Conservation (phyloP, 441 rosid species). For the Hura crepitans region DNA sequence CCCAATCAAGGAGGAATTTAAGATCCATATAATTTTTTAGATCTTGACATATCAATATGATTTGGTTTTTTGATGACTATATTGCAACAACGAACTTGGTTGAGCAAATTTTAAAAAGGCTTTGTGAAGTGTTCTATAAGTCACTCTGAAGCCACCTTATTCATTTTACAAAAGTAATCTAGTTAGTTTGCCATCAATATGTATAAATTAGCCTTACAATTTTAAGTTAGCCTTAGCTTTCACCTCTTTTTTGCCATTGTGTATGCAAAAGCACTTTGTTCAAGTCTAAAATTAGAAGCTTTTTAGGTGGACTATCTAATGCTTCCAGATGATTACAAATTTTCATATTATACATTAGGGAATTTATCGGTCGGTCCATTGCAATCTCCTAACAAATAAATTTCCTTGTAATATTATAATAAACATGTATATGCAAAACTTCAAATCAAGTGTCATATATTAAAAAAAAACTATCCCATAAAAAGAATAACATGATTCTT, state of each 20-base stretch:
- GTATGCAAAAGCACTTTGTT: background rate
- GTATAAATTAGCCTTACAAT: conserved; percentile 1
- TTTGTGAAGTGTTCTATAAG: background rate
- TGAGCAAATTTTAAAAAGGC: background rate
- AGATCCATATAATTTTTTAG: background rate
- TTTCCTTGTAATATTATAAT: background rate
- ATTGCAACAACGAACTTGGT: background rate
- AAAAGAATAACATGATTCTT: background rate
- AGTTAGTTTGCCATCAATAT: background rate
- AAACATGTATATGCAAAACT: background rate
- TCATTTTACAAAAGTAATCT: background rate
- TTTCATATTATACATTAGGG: background rate
- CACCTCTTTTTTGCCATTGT: background rate
- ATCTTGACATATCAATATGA: background rate
- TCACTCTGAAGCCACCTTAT: background rate
- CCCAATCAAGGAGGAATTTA: conserved; percentile 2
- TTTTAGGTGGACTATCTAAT: background rate
- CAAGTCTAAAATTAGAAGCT: background rate
- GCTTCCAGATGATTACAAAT: background rate
- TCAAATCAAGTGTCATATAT: background rate
- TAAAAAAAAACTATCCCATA: background rate
- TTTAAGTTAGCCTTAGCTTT: background rate
- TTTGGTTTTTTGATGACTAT: background rate
- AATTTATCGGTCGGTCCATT: background rate
- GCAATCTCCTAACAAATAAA: background rate